phyloP scores from a whole-genome alignment of 163 green algal species.

The Scenedesmus sp. region DNA sequence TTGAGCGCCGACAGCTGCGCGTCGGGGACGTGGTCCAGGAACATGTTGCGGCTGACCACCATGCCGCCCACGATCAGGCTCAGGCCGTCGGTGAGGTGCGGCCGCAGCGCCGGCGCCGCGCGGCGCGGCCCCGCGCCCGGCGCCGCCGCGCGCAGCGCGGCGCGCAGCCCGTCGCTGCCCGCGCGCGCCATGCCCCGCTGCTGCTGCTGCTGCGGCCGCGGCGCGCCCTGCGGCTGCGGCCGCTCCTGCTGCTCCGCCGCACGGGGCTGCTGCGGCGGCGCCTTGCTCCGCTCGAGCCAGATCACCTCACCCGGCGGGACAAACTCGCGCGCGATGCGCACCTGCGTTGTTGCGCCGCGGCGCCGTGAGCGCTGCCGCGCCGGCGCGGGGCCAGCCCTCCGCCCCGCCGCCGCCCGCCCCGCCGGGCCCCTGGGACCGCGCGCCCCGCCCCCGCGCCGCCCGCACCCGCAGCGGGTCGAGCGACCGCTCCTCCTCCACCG shows the following conservation, averaged over 20 bases:
- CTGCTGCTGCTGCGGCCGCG: background rate
- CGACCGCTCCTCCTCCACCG: slow-evolving; percentile 21
- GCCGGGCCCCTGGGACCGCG: no score
- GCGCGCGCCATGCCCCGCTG: no score
- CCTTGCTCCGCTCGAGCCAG: slow-evolving; percentile 41
- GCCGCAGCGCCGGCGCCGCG: background rate
- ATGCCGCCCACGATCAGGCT: slow-evolving; percentile 38
- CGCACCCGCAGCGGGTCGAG: slow-evolving; percentile 37
- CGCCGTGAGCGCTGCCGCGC: no score
- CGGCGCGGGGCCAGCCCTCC: background rate
- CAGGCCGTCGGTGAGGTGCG: slow-evolving; percentile 21
- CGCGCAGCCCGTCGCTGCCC: no score
- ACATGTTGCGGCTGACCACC: slow-evolving; percentile 44
- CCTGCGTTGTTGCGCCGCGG: no score
- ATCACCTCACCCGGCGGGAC: slow-evolving; percentile 39
- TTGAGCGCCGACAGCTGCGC: slow-evolving; percentile 22
- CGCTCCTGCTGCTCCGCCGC: slow-evolving; percentile 2
- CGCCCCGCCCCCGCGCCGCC: no score
- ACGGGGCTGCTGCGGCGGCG: background rate
- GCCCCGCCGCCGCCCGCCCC: no score
- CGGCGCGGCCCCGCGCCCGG: background rate
- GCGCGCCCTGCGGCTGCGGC: background rate
- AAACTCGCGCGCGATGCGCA: slow-evolving; percentile 46
- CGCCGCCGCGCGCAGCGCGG: no score
- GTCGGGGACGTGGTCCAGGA: slow-evolving; percentile 37